Conservation (phyloP, 208 protist genomes). For the Leishmania braziliensis region DNA sequence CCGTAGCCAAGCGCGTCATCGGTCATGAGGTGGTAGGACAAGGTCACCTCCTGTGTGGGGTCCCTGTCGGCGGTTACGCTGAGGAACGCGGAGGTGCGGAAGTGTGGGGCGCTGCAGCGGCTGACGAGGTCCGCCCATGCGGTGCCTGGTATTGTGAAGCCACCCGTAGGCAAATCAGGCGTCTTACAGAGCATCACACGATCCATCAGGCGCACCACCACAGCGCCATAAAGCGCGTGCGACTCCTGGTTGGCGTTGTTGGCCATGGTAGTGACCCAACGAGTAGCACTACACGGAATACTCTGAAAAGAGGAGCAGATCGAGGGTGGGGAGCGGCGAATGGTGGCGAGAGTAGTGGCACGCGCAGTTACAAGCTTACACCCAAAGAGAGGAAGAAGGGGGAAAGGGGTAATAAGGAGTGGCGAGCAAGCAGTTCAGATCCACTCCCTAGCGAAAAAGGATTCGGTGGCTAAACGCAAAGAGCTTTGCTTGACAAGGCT, state of each 20-base stretch:
- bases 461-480: background rate
- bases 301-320: background rate
- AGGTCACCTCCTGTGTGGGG: constrained; percentile 43
- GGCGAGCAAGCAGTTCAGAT: background rate
- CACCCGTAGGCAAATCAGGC: constrained; percentile 47
- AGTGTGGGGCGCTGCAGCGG: constrained; percentile 77
- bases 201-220: constrained; percentile 81
- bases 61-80: constrained; percentile 41
- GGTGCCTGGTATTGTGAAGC: constrained; percentile 71
- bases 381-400: background rate
- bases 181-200: constrained; percentile 76
- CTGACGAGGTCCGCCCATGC: constrained; percentile 82
- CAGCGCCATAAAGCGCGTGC: constrained; percentile 62
- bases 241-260: constrained; percentile 12
- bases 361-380: background rate
- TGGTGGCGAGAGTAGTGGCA: background rate
- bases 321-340: background rate
- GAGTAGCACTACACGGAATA: background rate
- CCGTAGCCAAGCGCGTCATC: constrained; percentile 78
- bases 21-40: constrained; percentile 87
- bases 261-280: constrained; percentile 11
- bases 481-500: background rate
- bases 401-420: background rate
- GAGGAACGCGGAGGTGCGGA: constrained; percentile 74
- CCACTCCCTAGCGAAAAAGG: background rate